Conservation (phyloP, 495 filamentous ascomycete genomes). For the Aspergillus kassunensis region DNA sequence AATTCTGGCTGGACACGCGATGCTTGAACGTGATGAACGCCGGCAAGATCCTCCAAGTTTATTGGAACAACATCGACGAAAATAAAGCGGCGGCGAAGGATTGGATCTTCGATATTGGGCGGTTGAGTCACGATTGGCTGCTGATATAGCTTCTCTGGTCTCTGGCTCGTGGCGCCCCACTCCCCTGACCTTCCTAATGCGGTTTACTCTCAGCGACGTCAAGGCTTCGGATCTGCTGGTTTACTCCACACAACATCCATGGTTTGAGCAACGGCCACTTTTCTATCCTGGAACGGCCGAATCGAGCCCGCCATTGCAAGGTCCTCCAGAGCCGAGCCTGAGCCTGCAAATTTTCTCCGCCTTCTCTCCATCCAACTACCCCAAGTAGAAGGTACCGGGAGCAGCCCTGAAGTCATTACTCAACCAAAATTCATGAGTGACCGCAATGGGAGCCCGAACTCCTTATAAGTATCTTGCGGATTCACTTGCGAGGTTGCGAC, state of each 20-base stretch:
- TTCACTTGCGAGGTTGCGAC: no score
- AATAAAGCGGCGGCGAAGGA: conserved; percentile 9
- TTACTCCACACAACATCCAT: neutral
- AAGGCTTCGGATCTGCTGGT: neutral
- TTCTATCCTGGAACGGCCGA: no score
- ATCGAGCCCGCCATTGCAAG: no score
- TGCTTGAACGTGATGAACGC: conserved; percentile 39
- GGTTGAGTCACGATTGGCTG: conserved; percentile 36
- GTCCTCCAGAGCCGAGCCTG: neutral
- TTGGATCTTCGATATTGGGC: conserved; percentile 40
- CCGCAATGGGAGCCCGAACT: no score
- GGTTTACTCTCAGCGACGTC: neutral
- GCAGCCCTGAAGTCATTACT: neutral
- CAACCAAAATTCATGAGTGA: neutral
- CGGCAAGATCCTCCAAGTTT: conserved; percentile 16
- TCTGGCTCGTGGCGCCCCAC: conserved; percentile 4
- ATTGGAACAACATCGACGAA: conserved; percentile 18
- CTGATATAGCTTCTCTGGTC: conserved; percentile 27
- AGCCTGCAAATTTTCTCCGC: neutral
- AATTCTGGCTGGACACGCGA: conserved; percentile 34
- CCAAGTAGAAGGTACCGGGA: conserved; percentile 4
- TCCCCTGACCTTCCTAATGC: conserved; percentile 8
- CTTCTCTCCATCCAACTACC: neutral
- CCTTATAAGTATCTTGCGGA: no score
- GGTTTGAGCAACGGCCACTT: no score